Conservation (phyloP, 2,329 filamentous ascomycete genomes). For the Capronia coronata region DNA sequence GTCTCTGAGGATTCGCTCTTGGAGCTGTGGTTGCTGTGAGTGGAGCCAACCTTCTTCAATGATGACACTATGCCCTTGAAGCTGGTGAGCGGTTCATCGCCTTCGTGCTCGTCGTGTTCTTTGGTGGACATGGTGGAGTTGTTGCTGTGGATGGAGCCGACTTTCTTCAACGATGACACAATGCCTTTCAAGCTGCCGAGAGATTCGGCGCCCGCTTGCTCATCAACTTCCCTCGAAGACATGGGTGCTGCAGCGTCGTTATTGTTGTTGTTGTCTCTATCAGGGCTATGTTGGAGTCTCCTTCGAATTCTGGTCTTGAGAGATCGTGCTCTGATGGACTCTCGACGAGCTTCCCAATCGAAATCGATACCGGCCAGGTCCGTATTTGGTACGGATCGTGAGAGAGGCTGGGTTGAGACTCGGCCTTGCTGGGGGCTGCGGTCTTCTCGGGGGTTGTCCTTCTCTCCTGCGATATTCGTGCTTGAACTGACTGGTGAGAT, state of each 20-base stretch:
- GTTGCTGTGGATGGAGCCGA: too few species aligned
- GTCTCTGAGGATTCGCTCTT: slow-evolving; percentile 1
- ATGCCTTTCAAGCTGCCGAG: too few species aligned
- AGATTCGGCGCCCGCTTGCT: too few species aligned
- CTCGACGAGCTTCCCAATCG: background rate
- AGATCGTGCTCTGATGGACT: background rate
- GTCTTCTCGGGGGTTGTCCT: background rate
- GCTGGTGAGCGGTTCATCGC: slow-evolving; percentile 6
- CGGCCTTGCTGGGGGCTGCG: background rate
- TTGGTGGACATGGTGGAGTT: slow-evolving; percentile 3
- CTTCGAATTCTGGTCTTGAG: background rate
- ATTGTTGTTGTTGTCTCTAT: background rate
- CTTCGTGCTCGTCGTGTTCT: background rate
- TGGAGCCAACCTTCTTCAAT: slow-evolving; percentile 9
- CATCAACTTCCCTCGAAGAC: too few species aligned
- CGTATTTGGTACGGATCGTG: background rate
- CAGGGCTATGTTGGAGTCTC: background rate
- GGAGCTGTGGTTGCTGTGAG: slow-evolving; percentile 9
- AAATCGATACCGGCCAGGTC: background rate
- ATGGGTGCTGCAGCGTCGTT: too few species aligned
- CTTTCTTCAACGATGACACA: too few species aligned
- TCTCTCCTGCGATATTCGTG: background rate
- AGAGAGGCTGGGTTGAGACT: slow-evolving; percentile 4
- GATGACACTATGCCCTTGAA: slow-evolving; percentile 12
- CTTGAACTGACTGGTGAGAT: background rate